Base-by-base conservation (phyloP, 192 early-diverging fungal species). In the Dimargaris xerosporica region DNA sequence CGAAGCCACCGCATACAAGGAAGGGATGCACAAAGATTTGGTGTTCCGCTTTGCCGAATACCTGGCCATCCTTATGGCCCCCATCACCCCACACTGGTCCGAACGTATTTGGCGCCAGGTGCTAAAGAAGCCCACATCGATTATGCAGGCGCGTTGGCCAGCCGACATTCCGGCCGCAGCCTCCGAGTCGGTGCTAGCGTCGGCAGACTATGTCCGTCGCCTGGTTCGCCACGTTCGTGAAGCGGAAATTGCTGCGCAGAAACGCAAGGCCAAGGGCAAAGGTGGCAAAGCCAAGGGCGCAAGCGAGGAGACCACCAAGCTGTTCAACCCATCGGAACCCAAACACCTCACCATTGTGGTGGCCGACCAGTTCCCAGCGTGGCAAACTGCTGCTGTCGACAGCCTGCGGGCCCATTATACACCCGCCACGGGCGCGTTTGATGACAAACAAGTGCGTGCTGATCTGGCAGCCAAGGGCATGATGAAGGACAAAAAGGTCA, bases 401-500 rank as follows among this genome's bases (percentile, higher is more conserved):
- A 76, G 78, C 26, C 68, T 90, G 50, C 77, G 73, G 65, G 73
- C 76, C n/a, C 69, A 78, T 64, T 84, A 71, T 66, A 74, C 85
- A 53, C 62, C 69, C 46, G 69, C 63, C 41, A 84, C 70, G 25
- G 65, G 71, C 48, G 71, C 75, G 39, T 87, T 94, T 67, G 81
- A 83, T 63, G 86, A 90, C 61, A 85, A 81, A 66, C 84, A 86
- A 68, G 72, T 88, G 51, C 76, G 86, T 51, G 83, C 74, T 9
- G 63, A 78, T 23, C 75, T 97, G 66, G 77, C 70, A 55, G 65
- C 72, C 31, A 75, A 69, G 60, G 92, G 88, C 43, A 65, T 96
- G 70, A 76, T 88, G 67, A 95, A 93, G 78, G 88, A 98, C 77
- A 96, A 96, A 77, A 85, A 85, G 71, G 85, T 80, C n/a, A 96